phyloP scores from a whole-genome alignment of 345 rosid genomes.

The Salix suchowensis region DNA sequence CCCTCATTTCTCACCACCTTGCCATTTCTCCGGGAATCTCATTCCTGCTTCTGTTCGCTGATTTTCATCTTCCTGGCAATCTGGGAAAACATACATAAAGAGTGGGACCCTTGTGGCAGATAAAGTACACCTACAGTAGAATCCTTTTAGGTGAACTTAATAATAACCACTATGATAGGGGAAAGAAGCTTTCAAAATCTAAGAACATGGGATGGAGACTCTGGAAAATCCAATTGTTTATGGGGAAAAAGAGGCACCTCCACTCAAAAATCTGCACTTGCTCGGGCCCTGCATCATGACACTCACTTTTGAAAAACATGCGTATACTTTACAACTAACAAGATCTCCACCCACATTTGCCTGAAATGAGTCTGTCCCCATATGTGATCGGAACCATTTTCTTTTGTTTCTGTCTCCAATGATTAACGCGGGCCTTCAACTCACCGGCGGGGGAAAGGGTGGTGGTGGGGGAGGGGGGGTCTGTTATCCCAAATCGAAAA shows the following conservation, averaged over 20 bases:
- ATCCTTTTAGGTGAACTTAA: conserved; percentile 11
- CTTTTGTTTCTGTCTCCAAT: background rate
- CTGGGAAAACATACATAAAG: no score
- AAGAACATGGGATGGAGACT: conserved; percentile 3
- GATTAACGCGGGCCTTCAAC: conserved; percentile 12
- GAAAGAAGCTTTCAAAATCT: background rate
- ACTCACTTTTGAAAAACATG: conserved; percentile 23
- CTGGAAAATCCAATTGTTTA: background rate
- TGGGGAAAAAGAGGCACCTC: no score
- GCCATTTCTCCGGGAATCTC: background rate
- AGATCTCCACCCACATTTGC: conserved; percentile 4
- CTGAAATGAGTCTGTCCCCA: background rate
- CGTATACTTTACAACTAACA: conserved; percentile 19
- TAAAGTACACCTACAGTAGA: conserved; percentile 12
- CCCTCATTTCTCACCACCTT: background rate
- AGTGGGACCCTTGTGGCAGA: conserved; percentile 5
- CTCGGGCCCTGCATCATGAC: conserved; percentile 6
- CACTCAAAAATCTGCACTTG: background rate
- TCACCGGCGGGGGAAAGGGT: background rate
- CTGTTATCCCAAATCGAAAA: conserved; percentile 7
- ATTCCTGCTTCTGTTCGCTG: background rate
- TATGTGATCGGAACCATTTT: background rate
- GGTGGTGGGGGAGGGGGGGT: background rate
- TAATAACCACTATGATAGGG: conserved; percentile 2
- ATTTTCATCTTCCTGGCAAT: background rate